Percentiles rank a stretch among this genome's conserved stretches.
phyloP scores from a whole-genome alignment of 75 land plant genomes.

The Larix kaempferi region DNA sequence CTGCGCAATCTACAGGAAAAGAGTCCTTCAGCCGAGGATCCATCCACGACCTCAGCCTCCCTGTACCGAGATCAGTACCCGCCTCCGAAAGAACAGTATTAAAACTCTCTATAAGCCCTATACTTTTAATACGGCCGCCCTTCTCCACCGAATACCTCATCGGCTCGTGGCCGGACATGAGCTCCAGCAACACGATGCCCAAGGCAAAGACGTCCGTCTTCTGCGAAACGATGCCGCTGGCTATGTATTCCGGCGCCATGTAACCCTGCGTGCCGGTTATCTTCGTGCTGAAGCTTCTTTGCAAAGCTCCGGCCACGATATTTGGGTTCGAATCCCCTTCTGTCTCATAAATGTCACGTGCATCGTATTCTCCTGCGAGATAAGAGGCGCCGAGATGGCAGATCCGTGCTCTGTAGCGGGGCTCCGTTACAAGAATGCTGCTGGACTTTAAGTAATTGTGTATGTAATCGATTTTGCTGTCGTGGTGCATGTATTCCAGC shows the following conservation, averaged over 20 bases:
- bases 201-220: constrained; percentile 78
- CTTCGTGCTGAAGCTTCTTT: constrained; percentile 17
- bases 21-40: constrained; percentile 41
- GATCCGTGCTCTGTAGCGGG: constrained; percentile 39
- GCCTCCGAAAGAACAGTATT: constrained; percentile 11
- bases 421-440: constrained; percentile 47
- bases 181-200: constrained; percentile 81
- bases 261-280: constrained; percentile 82
- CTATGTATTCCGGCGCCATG: constrained; percentile 88
- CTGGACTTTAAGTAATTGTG: constrained; percentile 63
- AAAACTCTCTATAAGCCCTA: constrained; percentile 35
- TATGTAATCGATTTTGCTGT: constrained; percentile 25
- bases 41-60: constrained; percentile 33
- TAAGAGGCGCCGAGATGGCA: constrained; percentile 62
- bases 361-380: constrained; percentile 53
- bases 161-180: constrained; percentile 72
- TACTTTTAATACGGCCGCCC: constrained; percentile 16
- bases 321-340: not conserved
- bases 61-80: not conserved
- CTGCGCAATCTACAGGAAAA: constrained; percentile 36
- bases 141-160: constrained; percentile 26
- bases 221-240: constrained; percentile 36
- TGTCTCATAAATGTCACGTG: too few relatives aligned
- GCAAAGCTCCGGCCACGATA: not conserved
- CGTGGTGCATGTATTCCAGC: constrained; percentile 74